Evolutionary conservation across 78 protist genomes (phyloP), one percentile per base, ranked within the genome.

Genomic region (Dictyostelium capitatum): DNA sequence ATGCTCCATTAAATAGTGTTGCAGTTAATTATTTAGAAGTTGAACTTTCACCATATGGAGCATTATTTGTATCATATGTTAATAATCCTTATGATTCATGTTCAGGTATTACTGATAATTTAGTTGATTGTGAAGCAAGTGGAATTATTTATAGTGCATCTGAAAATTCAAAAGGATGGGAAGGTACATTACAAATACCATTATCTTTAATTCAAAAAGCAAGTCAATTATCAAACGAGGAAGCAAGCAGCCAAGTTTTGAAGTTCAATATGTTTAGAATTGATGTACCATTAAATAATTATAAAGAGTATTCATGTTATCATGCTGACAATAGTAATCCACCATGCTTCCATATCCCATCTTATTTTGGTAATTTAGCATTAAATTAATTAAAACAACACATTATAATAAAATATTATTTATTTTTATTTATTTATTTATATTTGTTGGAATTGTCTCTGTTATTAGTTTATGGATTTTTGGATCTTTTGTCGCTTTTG

Each of bases 271-370:
- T 87, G 93, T 87, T 53, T n/a, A 50, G 93, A 28, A 41, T 77
- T 19, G 93, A 87, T 62, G 32, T 51, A 15, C 84, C 84, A 43
- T 14, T 17, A 50, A 1, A 25, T 48, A 19, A 14, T 43, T n/a
- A 70, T 6, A 67, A 72, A 20, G 84, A 87, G 25, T 87, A 50
- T 43, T 25, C 65, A 4, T 74, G 85, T 12, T 87, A 82, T 74
- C 65, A 77, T 64, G 83, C 93, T 14, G 80, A 82, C 15, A 30
- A 59, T 37, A 64, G 30, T 19, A 30, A n/a, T 12, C 84, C 84
- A n/a, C 80, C 93, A 23, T 87, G 93, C 37, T 87, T 87, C 84
- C 93, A 87, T 47, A 67, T 77, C 1, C 93, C 93, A 47, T 77
- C 84, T 53, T 37, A 19, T 8, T 87, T 87, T 87, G 93, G 93